Evolutionary conservation across 352 stramenopile genomes (phyloP).

Genomic region (Phytophthora podocarpi): DNA sequence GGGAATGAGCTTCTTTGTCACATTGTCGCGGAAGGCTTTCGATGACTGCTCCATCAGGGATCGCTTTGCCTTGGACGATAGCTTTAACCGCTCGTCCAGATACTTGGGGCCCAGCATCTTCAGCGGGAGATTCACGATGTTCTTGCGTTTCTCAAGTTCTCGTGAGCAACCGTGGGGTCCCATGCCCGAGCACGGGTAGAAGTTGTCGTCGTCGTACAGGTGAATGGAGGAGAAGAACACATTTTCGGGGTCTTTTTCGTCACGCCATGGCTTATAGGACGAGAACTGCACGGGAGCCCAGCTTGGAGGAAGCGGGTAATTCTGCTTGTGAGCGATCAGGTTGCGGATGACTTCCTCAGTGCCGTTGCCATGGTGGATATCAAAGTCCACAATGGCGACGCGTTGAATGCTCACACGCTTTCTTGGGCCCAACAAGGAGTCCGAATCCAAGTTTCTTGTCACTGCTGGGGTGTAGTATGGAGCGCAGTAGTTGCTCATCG

Average conservation of each 20-base stretch:
- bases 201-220: slow-evolving; percentile 65
- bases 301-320: slow-evolving; percentile 65
- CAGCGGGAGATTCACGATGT: slow-evolving; percentile 64
- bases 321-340: slow-evolving; percentile 62
- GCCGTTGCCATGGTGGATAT: slow-evolving; percentile 72
- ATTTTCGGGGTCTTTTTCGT: slow-evolving; percentile 65
- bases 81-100: slow-evolving; percentile 60
- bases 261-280: slow-evolving; percentile 73
- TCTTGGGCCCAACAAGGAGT: slow-evolving; percentile 4
- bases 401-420: slow-evolving; percentile 38
- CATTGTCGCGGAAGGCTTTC: slow-evolving; percentile 48
- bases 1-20: slow-evolving; percentile 51
- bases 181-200: slow-evolving; percentile 63
- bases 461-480: slow-evolving; percentile 41
- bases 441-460: background rate
- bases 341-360: slow-evolving; percentile 74
- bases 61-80: slow-evolving; percentile 60
- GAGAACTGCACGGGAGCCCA: slow-evolving; percentile 63
- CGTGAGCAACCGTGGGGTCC: slow-evolving; percentile 53
- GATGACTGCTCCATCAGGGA: slow-evolving; percentile 56
- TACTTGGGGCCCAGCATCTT: slow-evolving; percentile 57
- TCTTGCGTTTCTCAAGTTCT: slow-evolving; percentile 49
- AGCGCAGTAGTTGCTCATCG: slow-evolving; percentile 51
- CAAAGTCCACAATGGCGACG: slow-evolving; percentile 71
- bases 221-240: slow-evolving; percentile 74